phyloP scores from a whole-genome alignment of 495 filamentous ascomycete genomes.

The Pyronema omphalodes region DNA sequence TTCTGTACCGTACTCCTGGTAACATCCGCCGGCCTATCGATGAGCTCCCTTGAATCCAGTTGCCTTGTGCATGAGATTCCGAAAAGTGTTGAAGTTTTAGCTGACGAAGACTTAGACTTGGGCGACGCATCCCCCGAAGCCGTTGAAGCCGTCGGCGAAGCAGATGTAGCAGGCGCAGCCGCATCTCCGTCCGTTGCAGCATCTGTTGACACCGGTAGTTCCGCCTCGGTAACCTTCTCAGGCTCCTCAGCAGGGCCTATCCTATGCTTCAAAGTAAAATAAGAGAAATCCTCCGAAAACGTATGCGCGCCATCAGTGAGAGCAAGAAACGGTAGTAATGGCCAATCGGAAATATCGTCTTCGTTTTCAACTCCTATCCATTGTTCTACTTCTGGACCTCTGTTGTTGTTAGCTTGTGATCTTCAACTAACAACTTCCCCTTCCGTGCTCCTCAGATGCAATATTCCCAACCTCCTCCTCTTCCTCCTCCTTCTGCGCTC shows the following conservation, averaged over 20 bases:
- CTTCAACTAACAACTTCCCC: neutral
- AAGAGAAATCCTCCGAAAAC: slow-evolving; percentile 86
- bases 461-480: no score
- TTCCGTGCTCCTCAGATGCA: no score
- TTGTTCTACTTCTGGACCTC: slow-evolving; percentile 83
- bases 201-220: slow-evolving; percentile 40
- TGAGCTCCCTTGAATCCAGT: slow-evolving; percentile 58
- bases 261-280: slow-evolving; percentile 58
- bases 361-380: slow-evolving; percentile 74
- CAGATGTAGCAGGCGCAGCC: no score
- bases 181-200: slow-evolving; percentile 29
- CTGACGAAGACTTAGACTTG: neutral
- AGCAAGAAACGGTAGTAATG: slow-evolving; percentile 90
- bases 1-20: slow-evolving; percentile 94
- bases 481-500: no score
- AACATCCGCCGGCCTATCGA: slow-evolving; percentile 66
- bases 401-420: slow-evolving; percentile 20
- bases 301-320: slow-evolving; percentile 90
- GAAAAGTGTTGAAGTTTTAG: slow-evolving; percentile 57
- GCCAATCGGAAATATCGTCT: slow-evolving; percentile 75
- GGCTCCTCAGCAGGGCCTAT: neutral
- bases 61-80: slow-evolving; percentile 92
- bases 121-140: slow-evolving; percentile 1
- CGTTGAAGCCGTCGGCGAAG: neutral
- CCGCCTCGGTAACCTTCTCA: neutral